Evolutionary conservation across 164 flowering plant genomes (phyloP).

Genomic region (Magnolia officinalis): DNA sequence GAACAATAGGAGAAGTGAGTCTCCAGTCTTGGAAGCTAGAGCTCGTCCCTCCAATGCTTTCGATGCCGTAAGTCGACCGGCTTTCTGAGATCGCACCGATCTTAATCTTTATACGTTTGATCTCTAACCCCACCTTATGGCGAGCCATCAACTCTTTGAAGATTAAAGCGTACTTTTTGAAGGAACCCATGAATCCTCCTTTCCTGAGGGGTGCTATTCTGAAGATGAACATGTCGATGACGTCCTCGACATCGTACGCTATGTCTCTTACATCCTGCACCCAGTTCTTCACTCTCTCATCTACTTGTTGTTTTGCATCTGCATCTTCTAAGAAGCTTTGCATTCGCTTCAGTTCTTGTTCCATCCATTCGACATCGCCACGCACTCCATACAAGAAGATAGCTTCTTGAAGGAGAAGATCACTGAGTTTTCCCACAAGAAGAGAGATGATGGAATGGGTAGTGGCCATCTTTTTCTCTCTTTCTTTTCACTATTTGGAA

Average conservation of each 20-base stretch:
- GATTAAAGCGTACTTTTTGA: background rate
- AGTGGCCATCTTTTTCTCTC: background rate
- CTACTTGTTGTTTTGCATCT: conserved; percentile 3
- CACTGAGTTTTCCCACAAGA: conserved; percentile 12
- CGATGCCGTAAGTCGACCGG: conserved; percentile 5
- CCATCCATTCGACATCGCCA: conserved; percentile 13
- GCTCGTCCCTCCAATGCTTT: background rate
- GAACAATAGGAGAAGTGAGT: background rate
- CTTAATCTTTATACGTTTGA: conserved; percentile 4
- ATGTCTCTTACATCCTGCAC: conserved; percentile 16
- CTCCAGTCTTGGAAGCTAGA: background rate
- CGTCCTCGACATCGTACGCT: conserved; percentile 18
- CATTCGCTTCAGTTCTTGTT: conserved; percentile 22
- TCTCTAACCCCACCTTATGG: background rate
- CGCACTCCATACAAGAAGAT: conserved; percentile 15
- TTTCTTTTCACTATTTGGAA: too few species aligned
- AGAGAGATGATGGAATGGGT: conserved; percentile 8
- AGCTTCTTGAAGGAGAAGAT: conserved; percentile 16
- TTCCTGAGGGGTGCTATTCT: background rate
- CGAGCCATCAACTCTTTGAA: background rate
- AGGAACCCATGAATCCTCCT: background rate
- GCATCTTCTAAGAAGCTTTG: conserved; percentile 28
- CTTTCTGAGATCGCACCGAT: background rate
- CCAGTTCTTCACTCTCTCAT: conserved; percentile 14
- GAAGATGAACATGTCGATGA: conserved; percentile 11